Evolutionary conservation across 192 early-diverging fungal species (phyloP), one percentile per base, ranked within the genome.

Genomic region (Podila clonocystis): DNA sequence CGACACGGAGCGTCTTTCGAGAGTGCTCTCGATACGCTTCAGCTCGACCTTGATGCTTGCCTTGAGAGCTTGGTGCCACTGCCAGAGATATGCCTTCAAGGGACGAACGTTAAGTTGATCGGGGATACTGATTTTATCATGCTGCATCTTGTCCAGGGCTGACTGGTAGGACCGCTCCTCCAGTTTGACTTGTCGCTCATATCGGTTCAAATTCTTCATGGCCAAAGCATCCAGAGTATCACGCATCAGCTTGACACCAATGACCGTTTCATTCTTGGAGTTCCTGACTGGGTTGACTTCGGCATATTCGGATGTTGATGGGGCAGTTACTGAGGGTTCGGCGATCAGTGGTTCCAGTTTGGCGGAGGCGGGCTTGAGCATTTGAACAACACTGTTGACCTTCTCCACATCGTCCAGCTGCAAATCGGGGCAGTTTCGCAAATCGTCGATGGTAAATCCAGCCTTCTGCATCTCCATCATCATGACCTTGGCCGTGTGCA

Each of bases 101-200:
- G 84, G 71, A 22, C 82, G 79, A 15, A 86, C 86, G n/a, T 91
- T 85, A 30, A 84, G 75, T 9, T 91, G 89, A 9, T 89, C 86
- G 0, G 87, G 86, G 36, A 91, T 77, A n/a, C 68, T 82, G 50
- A 89, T 83, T 50, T 83, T 83, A 13, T 85, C 84, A 30, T 89
- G 84, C 20, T 89, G 84, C 63, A 89, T 83, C 49, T 88, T 88
- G 49, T 92, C 91, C 8, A 94, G 73, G 9, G 95, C 95, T 0
- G 92, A 88, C 33, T 92, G 89, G 55, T 94, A 91, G 0, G 96
- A 89, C 29, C 93, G 91, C 62, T 93, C 91, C 82, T 99, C 96
- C 1, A 99, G 79, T 65, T 90, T 90, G 17, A 92, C 61, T 76
- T 99, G 96, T 62, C 91, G 86, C 20, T 94, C 91, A 79, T 89